Evolutionary conservation across 352 stramenopile genomes (phyloP), one percentile per base, ranked within the genome.

Genomic region (Phytophthora citricola): DNA sequence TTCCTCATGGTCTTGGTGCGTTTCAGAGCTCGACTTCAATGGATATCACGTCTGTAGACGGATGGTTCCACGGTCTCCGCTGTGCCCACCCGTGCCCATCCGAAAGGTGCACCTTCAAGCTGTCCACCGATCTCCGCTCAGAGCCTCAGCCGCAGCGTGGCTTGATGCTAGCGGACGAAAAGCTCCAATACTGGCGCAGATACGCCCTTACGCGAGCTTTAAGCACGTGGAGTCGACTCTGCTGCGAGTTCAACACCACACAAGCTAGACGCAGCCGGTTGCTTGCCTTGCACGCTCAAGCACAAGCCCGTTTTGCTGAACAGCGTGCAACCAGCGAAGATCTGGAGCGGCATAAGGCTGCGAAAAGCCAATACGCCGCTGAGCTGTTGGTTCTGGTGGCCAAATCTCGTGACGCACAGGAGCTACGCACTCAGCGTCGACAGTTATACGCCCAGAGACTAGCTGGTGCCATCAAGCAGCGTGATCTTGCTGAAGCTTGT

Each of bases 31-130:
- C 58, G 14, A 59, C 31, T 36, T 36, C 9, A 36, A 36, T 15
- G 17, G 48, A 50, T 57, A 20, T 46, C 7, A 47, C 31, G 14
- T 53, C 38, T 57, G 40, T 57, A 69, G 31, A 46, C 51, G 82
- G 82, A 31, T 88, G 82, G 82, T 84, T 86, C 58, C 62, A 83
- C 38, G 73, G 79, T 39, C 73, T 71, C 11, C 60, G 50, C 4
- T 86, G 78, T 64, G 44, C 75, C 6, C 77, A 80, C 52, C 20
- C 22, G 14, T 71, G 50, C 27, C 17, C 27, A 36, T 60, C 17
- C 14, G 36, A 62, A 10, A 26, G 11, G 12, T 55, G 41, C n/a
- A 51, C 24, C 41, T 50, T 63, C 49, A 53, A 50, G 24, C 5
- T 63, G 41, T 41, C 60, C 26, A 32, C 34, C 11, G 44, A 15